Conservation (phyloP, 2,329 filamentous ascomycete species). For the Chaetomium sp. region DNA sequence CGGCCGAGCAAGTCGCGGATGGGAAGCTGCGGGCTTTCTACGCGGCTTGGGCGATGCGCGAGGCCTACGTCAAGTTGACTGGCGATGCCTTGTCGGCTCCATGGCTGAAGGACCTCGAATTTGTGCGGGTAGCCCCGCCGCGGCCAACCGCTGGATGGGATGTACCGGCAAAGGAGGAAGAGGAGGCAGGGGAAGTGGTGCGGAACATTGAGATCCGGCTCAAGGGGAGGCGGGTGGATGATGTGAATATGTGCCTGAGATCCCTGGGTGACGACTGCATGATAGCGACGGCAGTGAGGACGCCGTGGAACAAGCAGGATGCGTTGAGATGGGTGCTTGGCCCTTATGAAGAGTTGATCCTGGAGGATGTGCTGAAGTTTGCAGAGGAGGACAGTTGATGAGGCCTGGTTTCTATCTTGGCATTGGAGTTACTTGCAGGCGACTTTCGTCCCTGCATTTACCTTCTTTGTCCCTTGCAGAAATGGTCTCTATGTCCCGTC, state of each 20-base stretch:
- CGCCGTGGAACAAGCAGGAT: conserved; percentile 31
- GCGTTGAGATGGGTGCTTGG: conserved; percentile 36
- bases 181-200: conserved; percentile 29
- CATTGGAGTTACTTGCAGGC: too few species aligned
- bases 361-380: conserved; percentile 41
- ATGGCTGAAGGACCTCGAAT: conserved; percentile 67
- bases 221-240: conserved; percentile 32
- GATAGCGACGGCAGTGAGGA: conserved; percentile 46
- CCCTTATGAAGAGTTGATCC: conserved; percentile 36
- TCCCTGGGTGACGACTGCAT: conserved; percentile 46
- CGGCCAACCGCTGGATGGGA: conserved; percentile 24
- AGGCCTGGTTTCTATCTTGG: too few species aligned
- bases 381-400: conserved; percentile 30
- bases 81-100: conserved; percentile 68
- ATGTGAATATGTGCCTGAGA: conserved; percentile 38
- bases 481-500: too few species aligned
- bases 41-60: conserved; percentile 70
- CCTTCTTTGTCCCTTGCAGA: too few species aligned
- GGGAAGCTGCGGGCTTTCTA: conserved; percentile 65
- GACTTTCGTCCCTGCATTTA: too few species aligned
- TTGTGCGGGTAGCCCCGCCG: conserved; percentile 56
- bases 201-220: conserved; percentile 35
- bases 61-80: conserved; percentile 78
- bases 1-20: conserved; percentile 42
- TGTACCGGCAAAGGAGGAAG: conserved; percentile 14